Conservation (phyloP, 495 filamentous ascomycete species). For the Apiosordaria backusii region DNA sequence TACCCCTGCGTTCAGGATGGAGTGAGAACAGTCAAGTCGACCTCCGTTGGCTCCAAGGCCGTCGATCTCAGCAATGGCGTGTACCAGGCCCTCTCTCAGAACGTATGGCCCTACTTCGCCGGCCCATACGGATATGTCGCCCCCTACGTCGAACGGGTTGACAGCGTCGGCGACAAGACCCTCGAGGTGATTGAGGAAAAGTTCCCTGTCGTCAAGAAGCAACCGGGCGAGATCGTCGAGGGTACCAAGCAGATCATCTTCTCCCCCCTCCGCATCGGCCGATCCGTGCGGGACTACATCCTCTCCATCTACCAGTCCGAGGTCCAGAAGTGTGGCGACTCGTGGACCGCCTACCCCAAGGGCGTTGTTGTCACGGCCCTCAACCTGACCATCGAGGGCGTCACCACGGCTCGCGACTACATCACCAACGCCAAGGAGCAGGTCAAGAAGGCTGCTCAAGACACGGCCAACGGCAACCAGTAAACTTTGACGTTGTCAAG, state of each 20-base stretch:
- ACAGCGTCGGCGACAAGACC: conserved; percentile 71
- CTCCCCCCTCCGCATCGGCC: background rate
- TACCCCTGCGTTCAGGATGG: conserved; percentile 83
- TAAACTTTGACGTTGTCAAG: no score
- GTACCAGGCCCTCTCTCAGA: conserved; percentile 61
- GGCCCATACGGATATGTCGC: conserved; percentile 72
- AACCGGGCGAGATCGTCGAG: conserved; percentile 69
- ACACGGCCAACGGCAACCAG: background rate
- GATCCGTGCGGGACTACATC: background rate
- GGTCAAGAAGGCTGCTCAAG: background rate
- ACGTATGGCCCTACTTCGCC: conserved; percentile 71
- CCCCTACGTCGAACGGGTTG: conserved; percentile 79
- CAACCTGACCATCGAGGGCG: background rate
- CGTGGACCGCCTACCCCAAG: background rate
- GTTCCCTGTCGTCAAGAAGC: conserved; percentile 87
- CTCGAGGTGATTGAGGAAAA: conserved; percentile 69
- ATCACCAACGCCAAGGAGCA: conserved; percentile 8
- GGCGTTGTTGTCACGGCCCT: conserved; percentile 1
- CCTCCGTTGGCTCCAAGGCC: conserved; percentile 77
- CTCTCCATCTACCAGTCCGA: background rate
- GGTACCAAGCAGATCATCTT: conserved; percentile 61
- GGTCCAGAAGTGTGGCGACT: conserved; percentile 2
- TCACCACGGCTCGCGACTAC: background rate
- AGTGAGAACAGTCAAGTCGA: conserved; percentile 70
- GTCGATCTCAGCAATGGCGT: conserved; percentile 65